Evolutionary conservation across 2,329 filamentous ascomycete genomes (phyloP), one percentile per base, ranked within the genome.

Genomic region (Fusarium concolor): DNA sequence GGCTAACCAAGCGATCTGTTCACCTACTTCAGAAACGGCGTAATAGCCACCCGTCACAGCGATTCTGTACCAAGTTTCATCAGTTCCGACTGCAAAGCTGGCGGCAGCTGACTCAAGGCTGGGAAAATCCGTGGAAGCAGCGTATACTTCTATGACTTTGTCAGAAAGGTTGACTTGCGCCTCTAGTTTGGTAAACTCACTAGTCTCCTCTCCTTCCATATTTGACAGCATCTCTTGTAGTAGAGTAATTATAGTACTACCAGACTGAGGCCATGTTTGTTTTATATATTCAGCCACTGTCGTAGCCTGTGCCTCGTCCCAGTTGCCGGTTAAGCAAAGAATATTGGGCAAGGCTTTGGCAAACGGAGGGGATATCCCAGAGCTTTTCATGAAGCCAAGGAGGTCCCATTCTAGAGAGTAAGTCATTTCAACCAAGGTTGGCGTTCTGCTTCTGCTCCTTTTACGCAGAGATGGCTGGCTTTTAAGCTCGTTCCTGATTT

Each of bases 1-100:
- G 5, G 52, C 41, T 4, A 67, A 11, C 64, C 56, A 67, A 3
- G 33, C 37, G 29, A 67, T 10, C 6, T 65, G 64, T 22, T 65
- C 56, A 1, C 56, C 64, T 10, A 66, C 29, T 5, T 66, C 64
- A 0, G 62, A 54, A 7, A 67, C 49, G 3, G 28, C 15, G 3
- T 57, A 41, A 2, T 29, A 33, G 2, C 39, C 39, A 0, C 62
- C 56, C 8, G 6, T 35, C 4, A 18, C 44, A 6, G 52, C 42
- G 2, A 65, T 37, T 5, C 33, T 3, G 9, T 26, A 20, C 4
- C 9, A 24, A 8, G 6, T 10, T 10, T 17, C 6, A 33, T 33
- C 31, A 15, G 12, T 5, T 17, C 10, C 29, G 10, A 31, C 29
- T 31, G 8, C 15, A 4, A 17, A 1, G 10, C 11, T 12, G 9